Conservation (phyloP, 1,139 yeast genomes). For the Debaryomyces robertsiae region DNA sequence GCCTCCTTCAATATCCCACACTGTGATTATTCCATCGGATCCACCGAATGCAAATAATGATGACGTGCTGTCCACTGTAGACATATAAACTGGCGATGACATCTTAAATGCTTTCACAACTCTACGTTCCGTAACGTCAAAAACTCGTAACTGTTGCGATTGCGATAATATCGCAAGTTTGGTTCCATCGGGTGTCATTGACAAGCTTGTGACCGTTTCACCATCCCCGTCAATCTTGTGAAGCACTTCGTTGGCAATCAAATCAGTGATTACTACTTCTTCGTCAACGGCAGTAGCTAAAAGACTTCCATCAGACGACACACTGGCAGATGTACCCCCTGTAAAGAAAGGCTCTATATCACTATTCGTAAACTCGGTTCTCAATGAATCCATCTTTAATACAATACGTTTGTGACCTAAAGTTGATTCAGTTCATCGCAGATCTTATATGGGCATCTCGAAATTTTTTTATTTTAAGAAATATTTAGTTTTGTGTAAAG, state of each 20-base stretch:
- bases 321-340: slow-evolving; percentile 78
- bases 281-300: slow-evolving; percentile 83
- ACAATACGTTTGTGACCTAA: neutral
- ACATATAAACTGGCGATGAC: slow-evolving; percentile 79
- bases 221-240: slow-evolving; percentile 82
- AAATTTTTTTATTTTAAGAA: slow-evolving; percentile 12
- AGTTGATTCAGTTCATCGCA: neutral
- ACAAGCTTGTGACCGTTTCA: slow-evolving; percentile 74
- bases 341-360: slow-evolving; percentile 73
- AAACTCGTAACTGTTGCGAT: slow-evolving; percentile 78
- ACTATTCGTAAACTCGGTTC: slow-evolving; percentile 35
- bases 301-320: slow-evolving; percentile 63
- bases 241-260: slow-evolving; percentile 57
- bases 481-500: slow-evolving; percentile 4
- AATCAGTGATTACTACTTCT: slow-evolving; percentile 70
- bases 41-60: slow-evolving; percentile 92
- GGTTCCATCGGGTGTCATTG: slow-evolving; percentile 74
- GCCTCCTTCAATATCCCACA: slow-evolving; percentile 91
- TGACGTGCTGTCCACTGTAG: slow-evolving; percentile 77
- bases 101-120: slow-evolving; percentile 58
- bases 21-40: slow-evolving; percentile 88
- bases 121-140: slow-evolving; percentile 47
- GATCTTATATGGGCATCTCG: slow-evolving; percentile 14
- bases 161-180: slow-evolving; percentile 76
- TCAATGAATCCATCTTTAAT: slow-evolving; percentile 28